Evolutionary conservation across 2,329 filamentous ascomycete genomes (phyloP), one percentile per base, ranked within the genome.

Genomic region (Westerdykella aurantiaca): DNA sequence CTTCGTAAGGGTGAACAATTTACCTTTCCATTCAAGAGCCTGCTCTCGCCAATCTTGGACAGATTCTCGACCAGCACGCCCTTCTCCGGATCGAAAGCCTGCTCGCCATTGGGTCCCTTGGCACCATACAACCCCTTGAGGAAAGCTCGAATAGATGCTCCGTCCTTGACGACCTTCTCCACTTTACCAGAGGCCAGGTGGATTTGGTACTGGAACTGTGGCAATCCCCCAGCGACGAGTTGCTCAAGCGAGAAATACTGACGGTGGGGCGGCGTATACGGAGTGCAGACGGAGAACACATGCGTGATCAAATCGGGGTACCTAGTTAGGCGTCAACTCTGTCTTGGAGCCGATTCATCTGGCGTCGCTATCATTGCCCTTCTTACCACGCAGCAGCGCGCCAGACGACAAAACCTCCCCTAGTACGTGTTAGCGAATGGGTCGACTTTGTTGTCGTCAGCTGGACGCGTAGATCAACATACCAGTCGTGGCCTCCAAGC

Each of bases 401-500:
- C 75, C 87, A 94, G 42, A 85, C 83, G 22, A 90, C 73, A 2
- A 77, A 75, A 56, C 87, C 89, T 64, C 91, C 91, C 87, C 75
- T 76, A 23, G 11, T 17, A 7, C 21, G 31, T 3, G 35, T 55
- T 23, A 55, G 48, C 39, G 34, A 23, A 11, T 22, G 2, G 25
- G 3, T 23, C 37, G 40, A 23, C 13, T 18, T 2, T 10, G 25
- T 29, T 35, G n/a, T 6, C 18, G 17, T 45, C 44, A 14, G 14
- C 34, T 10, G 25, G 17, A 13, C 11, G n/a, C 16, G 13, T 25
- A 38, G 35, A 43, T 33, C 18, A 34, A 25, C 50, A 33, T 40
- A 66, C 80, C 91, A 96, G 69, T 97, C 91, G 70, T 96, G 91
- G 6, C 89, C 91, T 39, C 89, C 88, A 12, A 96, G 77, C 44